Percentiles rank a stretch among this genome's conserved stretches.
These are phyloP conservation scores for Mycena galopus DNA, from an alignment of 768 basidiomycete genomes.

Conservation along the genomic window DNA sequence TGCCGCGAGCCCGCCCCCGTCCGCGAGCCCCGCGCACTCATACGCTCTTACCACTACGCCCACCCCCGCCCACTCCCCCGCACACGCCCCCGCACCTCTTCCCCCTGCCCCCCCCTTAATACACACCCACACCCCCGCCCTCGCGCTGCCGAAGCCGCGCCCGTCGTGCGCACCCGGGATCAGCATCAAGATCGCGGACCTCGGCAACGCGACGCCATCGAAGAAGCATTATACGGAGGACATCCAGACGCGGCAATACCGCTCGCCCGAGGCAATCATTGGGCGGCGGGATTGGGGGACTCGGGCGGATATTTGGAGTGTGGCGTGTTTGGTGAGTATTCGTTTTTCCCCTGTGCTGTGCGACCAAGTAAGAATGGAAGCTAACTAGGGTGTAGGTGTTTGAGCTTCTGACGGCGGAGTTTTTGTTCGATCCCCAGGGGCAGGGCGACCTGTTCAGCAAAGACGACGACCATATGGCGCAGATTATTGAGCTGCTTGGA, in stretches of 20 bases:
- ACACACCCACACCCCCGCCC: constrained; percentile 32
- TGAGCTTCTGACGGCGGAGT: constrained; percentile 92
- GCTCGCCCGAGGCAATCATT: constrained; percentile 93
- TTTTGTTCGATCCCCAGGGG: constrained; percentile 90
- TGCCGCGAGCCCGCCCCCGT: constrained; percentile 23
- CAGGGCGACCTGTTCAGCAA: constrained; percentile 87
- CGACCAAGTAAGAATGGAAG: constrained; percentile 9
- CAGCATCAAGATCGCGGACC: constrained; percentile 92
- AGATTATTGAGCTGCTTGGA: constrained; percentile 92
- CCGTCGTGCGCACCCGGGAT: constrained; percentile 59
- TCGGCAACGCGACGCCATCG: constrained; percentile 95
- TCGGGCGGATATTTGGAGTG: constrained; percentile 91
- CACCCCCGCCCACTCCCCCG: neutral
- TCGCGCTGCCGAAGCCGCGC: constrained; percentile 34
- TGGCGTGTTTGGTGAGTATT: constrained; percentile 83
- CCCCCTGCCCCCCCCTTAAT: constrained; percentile 7
- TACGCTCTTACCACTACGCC: too few relatives aligned
- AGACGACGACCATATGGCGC: constrained; percentile 97
- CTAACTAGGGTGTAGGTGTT: constrained; percentile 65
- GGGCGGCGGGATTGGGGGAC: constrained; percentile 90
- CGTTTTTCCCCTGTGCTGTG: too few relatives aligned
- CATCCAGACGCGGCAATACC: constrained; percentile 97
- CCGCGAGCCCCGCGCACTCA: constrained; percentile 20
- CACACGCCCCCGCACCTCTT: neutral
- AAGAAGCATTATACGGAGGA: constrained; percentile 93